A percentile compares a stretch with the other conserved stretches of the same genome.
These are phyloP conservation scores for Ophiostoma piceae DNA, from an alignment of 2,329 filamentous ascomycete species.

Conservation along the genomic window DNA sequence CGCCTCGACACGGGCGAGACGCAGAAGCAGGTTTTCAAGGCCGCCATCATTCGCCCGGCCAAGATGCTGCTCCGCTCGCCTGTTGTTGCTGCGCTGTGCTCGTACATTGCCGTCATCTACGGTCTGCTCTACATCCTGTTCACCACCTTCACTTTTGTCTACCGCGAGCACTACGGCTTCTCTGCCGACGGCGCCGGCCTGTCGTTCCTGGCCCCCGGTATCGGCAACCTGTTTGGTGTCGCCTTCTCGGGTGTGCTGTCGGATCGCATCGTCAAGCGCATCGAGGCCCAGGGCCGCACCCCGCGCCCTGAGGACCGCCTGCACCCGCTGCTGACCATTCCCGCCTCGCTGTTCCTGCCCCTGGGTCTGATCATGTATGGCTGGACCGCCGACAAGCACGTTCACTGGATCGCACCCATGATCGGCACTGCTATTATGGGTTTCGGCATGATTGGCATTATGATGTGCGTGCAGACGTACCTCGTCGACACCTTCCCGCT, in stretches of 20 bases:
- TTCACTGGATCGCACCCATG: slow-evolving; percentile 45
- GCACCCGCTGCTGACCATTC: slow-evolving; percentile 37
- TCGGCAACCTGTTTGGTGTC: slow-evolving; percentile 36
- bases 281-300: slow-evolving; percentile 28
- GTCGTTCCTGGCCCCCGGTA: slow-evolving; percentile 37
- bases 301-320: slow-evolving; percentile 42
- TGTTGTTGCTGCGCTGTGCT: slow-evolving; percentile 47
- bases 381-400: slow-evolving; percentile 41
- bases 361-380: slow-evolving; percentile 44
- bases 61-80: slow-evolving; percentile 48
- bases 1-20: slow-evolving; percentile 46
- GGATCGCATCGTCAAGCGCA: slow-evolving; percentile 43
- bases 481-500: slow-evolving; percentile 45
- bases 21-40: slow-evolving; percentile 31
- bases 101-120: slow-evolving; percentile 44
- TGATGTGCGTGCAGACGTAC: slow-evolving; percentile 45
- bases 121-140: slow-evolving; percentile 49
- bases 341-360: slow-evolving; percentile 39
- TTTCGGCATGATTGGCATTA: slow-evolving; percentile 38
- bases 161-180: slow-evolving; percentile 37
- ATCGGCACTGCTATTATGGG: slow-evolving; percentile 40
- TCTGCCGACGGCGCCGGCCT: slow-evolving; percentile 35
- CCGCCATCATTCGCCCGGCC: slow-evolving; percentile 44
- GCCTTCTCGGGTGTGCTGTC: slow-evolving; percentile 49
- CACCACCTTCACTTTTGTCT: slow-evolving; percentile 46